Conservation (phyloP, 192 early-diverging fungal species). For the Backusella tarrabulga region DNA sequence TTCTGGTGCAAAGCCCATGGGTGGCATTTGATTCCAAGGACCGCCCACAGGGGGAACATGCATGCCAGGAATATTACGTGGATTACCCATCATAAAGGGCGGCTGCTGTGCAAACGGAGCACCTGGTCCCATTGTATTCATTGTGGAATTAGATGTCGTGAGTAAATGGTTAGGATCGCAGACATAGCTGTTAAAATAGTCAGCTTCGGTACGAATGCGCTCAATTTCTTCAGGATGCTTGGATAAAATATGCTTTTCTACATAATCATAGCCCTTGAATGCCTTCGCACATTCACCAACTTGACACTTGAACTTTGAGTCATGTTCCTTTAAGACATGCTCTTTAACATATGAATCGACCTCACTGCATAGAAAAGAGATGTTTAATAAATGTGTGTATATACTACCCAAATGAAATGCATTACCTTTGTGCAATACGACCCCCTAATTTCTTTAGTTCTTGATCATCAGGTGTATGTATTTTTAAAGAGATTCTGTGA, state of each 20-base stretch:
- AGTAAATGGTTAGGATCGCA: slow-evolving; percentile 80
- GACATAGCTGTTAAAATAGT: slow-evolving; percentile 88
- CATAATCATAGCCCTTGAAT: slow-evolving; percentile 92
- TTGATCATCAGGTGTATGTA: slow-evolving; percentile 38
- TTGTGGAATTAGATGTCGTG: slow-evolving; percentile 16
- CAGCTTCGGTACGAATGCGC: slow-evolving; percentile 60
- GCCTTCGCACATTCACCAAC: slow-evolving; percentile 81
- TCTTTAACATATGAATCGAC: slow-evolving; percentile 53
- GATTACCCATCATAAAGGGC: slow-evolving; percentile 28
- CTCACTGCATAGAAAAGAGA: slow-evolving; percentile 25
- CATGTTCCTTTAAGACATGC: slow-evolving; percentile 65
- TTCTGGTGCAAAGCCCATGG: slow-evolving; percentile 50
- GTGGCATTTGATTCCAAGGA: slow-evolving; percentile 55
- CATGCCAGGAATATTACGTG: slow-evolving; percentile 31
- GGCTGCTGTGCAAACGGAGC: not conserved
- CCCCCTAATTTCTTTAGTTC: slow-evolving; percentile 53
- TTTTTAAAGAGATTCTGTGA: slow-evolving; percentile 49
- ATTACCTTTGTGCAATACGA: slow-evolving; percentile 46
- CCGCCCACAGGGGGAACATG: slow-evolving; percentile 40
- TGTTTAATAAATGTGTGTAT: not conserved
- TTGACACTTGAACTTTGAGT: slow-evolving; percentile 86
- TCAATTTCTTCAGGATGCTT: slow-evolving; percentile 84
- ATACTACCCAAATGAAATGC: not conserved
- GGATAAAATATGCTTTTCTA: slow-evolving; percentile 87
- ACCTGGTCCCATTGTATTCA: not conserved